Evolutionary conservation across 106 monocot species (phyloP).

Genomic region (Dendrobium chrysotoxum): DNA sequence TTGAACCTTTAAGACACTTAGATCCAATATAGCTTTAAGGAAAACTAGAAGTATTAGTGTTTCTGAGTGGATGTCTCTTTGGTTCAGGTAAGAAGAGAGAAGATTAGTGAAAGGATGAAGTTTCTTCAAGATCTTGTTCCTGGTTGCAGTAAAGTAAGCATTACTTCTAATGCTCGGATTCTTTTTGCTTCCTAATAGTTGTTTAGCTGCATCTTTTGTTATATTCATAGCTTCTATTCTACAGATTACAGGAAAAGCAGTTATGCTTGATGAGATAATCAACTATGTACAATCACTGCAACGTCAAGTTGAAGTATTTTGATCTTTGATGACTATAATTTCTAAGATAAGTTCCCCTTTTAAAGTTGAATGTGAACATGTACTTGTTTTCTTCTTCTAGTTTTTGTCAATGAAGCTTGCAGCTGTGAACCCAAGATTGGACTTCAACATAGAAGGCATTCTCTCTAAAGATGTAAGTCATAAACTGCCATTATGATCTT

Average conservation of each 20-base stretch:
- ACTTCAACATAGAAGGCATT: conserved; percentile 37
- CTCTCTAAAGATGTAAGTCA: conserved; percentile 36
- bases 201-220: background rate
- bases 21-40: background rate
- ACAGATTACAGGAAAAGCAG: conserved; percentile 81
- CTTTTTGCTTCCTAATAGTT: background rate
- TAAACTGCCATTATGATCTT: background rate
- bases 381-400: conserved; percentile 14
- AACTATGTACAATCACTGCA: conserved; percentile 87
- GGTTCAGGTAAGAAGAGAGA: conserved; percentile 75
- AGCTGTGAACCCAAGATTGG: conserved; percentile 41
- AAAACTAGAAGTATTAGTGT: background rate
- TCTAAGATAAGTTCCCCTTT: background rate
- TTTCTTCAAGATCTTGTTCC: conserved; percentile 93
- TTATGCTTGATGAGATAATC: conserved; percentile 90
- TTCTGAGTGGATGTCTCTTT: background rate
- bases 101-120: conserved; percentile 83
- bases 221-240: background rate
- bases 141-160: conserved; percentile 76
- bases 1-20: no score
- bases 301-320: conserved; percentile 63
- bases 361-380: background rate
- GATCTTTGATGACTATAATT: background rate
- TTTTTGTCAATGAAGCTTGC: conserved; percentile 64
- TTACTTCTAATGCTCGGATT: background rate